These are phyloP conservation scores for Cladosporium sp. DNA, from an alignment of 2,329 filamentous ascomycete species.

Conservation along the genomic window DNA sequence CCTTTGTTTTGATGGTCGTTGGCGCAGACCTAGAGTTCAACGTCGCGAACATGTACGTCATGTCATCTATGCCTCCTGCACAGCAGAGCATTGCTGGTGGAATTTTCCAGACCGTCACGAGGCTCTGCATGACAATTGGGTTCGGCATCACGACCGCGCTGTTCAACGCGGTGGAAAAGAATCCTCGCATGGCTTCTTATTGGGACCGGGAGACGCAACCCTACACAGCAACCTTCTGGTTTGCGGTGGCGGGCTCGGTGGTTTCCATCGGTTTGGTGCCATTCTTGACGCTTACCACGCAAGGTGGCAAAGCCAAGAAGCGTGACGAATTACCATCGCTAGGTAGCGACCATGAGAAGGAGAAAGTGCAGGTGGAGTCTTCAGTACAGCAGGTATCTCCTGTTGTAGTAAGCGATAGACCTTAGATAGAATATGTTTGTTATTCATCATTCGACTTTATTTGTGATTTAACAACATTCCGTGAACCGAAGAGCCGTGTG, in stretches of 20 bases:
- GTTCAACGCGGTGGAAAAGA: slow-evolving; percentile 49
- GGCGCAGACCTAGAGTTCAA: slow-evolving; percentile 71
- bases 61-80: slow-evolving; percentile 62
- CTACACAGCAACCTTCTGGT: slow-evolving; percentile 55
- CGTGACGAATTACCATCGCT: neutral
- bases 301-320: slow-evolving; percentile 43
- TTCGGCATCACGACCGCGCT: slow-evolving; percentile 64
- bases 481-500: neutral
- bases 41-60: slow-evolving; percentile 71
- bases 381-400: neutral
- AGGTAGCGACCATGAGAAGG: neutral
- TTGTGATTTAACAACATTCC: neutral
- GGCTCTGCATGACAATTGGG: slow-evolving; percentile 60
- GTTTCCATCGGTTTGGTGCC: slow-evolving; percentile 50
- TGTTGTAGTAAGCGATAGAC: neutral
- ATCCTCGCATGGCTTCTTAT: slow-evolving; percentile 39
- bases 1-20: slow-evolving; percentile 60
- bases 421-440: neutral
- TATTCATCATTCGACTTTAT: neutral
- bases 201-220: slow-evolving; percentile 49
- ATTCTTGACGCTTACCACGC: slow-evolving; percentile 56
- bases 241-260: slow-evolving; percentile 47
- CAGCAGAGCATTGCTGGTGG: slow-evolving; percentile 67
- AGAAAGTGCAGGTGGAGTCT: slow-evolving; percentile 46
- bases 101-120: slow-evolving; percentile 66